Base-by-base conservation (phyloP, 768 basidiomycete genomes). In the Gymnopilus dilepis region DNA sequence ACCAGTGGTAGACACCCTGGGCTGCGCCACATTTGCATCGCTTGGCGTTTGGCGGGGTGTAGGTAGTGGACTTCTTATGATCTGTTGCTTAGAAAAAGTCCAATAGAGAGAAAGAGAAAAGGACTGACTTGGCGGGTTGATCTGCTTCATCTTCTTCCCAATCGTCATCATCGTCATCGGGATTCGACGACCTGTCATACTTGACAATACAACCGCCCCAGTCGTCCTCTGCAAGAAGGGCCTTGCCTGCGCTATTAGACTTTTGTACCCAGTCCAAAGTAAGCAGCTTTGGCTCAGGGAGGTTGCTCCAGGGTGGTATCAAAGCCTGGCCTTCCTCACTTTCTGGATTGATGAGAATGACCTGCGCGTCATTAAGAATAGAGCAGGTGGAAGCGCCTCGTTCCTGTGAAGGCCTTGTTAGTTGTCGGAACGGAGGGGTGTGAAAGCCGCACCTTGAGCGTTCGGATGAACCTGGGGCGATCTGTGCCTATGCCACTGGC, bases 41-140 rank as follows among this genome's bases (percentile, higher is more conserved):
- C 79, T 74, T 15, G 87, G 86, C 13, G 86, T 87, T 15, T 79
- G 77, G 26, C 87, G 78, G 17, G 88, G 88, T 3, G 87, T 89
- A 31, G 87, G 87, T 56, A 89, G 70, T 56, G 83, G 80, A 67
- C 84, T 85, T 84, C 83, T 86, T 82, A 71, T 68, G 73, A 63
- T 48, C 63, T 41, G 28, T 47, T 56, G 37, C 43, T 67, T 40
- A 71, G 66, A 52, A 65, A 34, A 70, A 55, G 56, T 58, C 22
- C 53, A 64, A 58, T 45, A 57, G 42, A 56, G 33, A 30, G 24
- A 28, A 53, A 58, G 53, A 59, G 60, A 62, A 33, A 34, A 22
- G 26, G 50, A 79, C 84, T 76, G 76, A 86, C 83, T 84, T 82
- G 58, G 72, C 68, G 9, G 38, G 37, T 15, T 55, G 57, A 41